These are phyloP conservation scores for Trametes hirsuta DNA, from an alignment of 1,284 basidiomycete genomes.

Conservation along the genomic window DNA sequence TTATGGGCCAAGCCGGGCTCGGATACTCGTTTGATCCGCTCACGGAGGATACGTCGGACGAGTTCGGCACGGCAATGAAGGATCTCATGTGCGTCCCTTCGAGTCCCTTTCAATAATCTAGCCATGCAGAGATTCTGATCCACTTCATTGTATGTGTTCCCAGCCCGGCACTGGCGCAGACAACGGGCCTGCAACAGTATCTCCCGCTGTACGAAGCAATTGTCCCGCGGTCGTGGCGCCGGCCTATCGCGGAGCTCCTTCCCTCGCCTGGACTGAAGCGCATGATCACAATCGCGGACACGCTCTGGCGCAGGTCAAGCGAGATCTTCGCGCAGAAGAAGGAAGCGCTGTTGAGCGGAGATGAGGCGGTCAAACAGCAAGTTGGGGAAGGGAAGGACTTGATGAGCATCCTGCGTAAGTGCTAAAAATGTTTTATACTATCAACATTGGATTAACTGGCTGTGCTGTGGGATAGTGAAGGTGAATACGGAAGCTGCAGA, in stretches of 20 bases:
- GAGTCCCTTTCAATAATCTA: not conserved
- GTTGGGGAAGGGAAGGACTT: slow-evolving; percentile 28
- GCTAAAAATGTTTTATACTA: not conserved
- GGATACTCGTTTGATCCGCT: slow-evolving; percentile 34
- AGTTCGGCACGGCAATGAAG: slow-evolving; percentile 31
- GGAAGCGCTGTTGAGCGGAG: slow-evolving; percentile 27
- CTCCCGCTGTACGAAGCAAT: not conserved
- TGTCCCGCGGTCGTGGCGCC: not conserved
- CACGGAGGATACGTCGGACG: slow-evolving; percentile 21
- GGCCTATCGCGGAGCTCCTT: slow-evolving; percentile 14
- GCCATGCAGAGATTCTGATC: not conserved
- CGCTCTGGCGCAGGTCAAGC: slow-evolving; percentile 5
- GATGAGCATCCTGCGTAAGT: slow-evolving; percentile 30
- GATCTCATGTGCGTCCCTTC: slow-evolving; percentile 18
- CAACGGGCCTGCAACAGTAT: too few relatives aligned
- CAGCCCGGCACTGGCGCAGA: not conserved
- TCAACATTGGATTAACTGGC: not conserved
- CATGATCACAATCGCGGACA: slow-evolving; percentile 15
- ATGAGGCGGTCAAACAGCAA: slow-evolving; percentile 27
- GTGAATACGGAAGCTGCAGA: slow-evolving; percentile 15
- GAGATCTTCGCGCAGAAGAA: slow-evolving; percentile 30
- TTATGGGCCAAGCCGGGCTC: slow-evolving; percentile 34
- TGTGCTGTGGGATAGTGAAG: slow-evolving; percentile 1
- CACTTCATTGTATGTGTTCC: slow-evolving; percentile 4
- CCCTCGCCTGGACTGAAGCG: slow-evolving; percentile 21